A percentile compares a stretch with the other conserved stretches of the same genome.
phyloP scores from a whole-genome alignment of 2,329 filamentous ascomycete genomes.

The Exophiala sp. region DNA sequence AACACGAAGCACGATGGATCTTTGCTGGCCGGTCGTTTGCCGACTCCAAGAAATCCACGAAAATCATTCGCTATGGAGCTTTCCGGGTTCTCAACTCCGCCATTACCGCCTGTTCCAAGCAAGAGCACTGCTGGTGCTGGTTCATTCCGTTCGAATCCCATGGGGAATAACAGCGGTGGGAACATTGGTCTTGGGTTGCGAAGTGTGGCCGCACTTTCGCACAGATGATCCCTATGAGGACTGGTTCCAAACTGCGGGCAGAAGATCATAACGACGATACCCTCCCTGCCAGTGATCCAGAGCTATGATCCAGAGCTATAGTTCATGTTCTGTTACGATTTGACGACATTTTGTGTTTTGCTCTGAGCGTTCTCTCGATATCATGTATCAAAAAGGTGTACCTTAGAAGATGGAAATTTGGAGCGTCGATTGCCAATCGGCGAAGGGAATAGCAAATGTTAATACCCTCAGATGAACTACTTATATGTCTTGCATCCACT shows the following conservation, averaged over 20 bases:
- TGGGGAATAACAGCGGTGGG: slow-evolving; percentile 9
- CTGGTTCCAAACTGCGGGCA: no score
- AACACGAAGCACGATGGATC: slow-evolving; percentile 18
- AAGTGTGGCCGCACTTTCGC: slow-evolving; percentile 12
- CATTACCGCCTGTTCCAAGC: slow-evolving; percentile 10
- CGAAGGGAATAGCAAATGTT: no score
- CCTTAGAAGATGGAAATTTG: no score
- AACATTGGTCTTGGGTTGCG: slow-evolving; percentile 17
- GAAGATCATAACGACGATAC: no score
- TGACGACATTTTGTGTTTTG: not conserved
- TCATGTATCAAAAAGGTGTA: not conserved
- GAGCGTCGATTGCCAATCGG: no score
- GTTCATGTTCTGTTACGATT: not conserved
- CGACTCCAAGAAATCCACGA: slow-evolving; percentile 7
- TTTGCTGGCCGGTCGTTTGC: slow-evolving; percentile 3
- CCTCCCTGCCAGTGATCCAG: no score
- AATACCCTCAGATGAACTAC: no score
- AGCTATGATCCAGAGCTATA: not conserved
- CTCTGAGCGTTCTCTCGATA: slow-evolving; percentile 1
- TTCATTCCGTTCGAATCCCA: slow-evolving; percentile 12
- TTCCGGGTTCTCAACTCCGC: slow-evolving; percentile 17
- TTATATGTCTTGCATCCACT: no score
- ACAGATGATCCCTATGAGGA: slow-evolving; percentile 4
- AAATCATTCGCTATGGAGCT: slow-evolving; percentile 1
- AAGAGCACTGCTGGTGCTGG: slow-evolving; percentile 9